Conservation (phyloP, 2,329 filamentous ascomycete species). For the Aspergillus thermomutatus region DNA sequence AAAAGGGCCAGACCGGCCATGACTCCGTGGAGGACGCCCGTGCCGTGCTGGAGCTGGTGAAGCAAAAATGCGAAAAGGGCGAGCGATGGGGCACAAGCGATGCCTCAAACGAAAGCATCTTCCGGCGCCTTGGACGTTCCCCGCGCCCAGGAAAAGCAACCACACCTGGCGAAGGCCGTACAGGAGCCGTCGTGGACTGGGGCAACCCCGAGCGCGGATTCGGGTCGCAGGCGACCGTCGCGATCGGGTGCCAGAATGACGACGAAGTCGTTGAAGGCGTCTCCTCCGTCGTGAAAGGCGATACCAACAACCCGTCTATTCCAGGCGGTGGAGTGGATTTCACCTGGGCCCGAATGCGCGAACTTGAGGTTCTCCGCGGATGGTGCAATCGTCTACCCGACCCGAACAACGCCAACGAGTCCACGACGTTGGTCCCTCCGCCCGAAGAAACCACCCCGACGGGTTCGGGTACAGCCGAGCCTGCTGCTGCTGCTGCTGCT, state of each 20-base stretch:
- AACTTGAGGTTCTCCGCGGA: constrained; percentile 57
- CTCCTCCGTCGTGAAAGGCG: constrained; percentile 50
- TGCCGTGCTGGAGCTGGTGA: constrained; percentile 87
- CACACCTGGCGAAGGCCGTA: constrained; percentile 27
- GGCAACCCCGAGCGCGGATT: constrained; percentile 68
- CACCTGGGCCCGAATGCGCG: constrained; percentile 60
- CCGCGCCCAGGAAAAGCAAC: constrained; percentile 39
- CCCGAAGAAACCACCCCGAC: constrained; percentile 24
- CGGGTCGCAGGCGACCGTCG: constrained; percentile 53
- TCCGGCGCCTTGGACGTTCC: constrained; percentile 70
- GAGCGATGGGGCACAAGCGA: constrained; percentile 80
- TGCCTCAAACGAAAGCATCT: constrained; percentile 78
- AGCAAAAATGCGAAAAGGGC: constrained; percentile 93
- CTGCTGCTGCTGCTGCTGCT: constrained; percentile 5
- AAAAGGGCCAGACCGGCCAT: constrained; percentile 76
- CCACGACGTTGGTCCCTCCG: constrained; percentile 24
- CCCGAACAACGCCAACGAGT: constrained; percentile 43
- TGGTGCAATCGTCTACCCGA: constrained; percentile 55
- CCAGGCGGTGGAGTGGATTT: constrained; percentile 57
- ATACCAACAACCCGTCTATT: constrained; percentile 42
- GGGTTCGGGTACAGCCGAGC: constrained; percentile 6
- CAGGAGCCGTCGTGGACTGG: constrained; percentile 75
- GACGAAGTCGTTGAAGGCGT: constrained; percentile 56
- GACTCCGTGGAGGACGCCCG: constrained; percentile 90
- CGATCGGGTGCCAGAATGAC: constrained; percentile 57